These are phyloP conservation scores for Boletus subparvulus DNA, from an alignment of 768 basidiomycete species.

Conservation along the genomic window DNA sequence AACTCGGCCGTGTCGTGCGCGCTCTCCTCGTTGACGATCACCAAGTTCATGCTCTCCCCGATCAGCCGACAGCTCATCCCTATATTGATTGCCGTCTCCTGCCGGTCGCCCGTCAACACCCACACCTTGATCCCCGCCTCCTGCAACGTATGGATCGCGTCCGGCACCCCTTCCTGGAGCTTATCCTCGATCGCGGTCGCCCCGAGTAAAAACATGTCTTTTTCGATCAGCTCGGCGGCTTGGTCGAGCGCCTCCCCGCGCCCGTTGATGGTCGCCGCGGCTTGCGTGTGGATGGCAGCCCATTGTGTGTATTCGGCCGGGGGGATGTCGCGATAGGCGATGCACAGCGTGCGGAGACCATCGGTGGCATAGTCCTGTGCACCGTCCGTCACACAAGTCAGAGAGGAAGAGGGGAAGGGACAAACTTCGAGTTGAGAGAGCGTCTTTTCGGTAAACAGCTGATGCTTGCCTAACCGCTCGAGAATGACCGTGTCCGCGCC, in stretches of 20 bases:
- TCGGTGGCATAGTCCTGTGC: constrained; percentile 92
- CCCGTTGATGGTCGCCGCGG: constrained; percentile 92
- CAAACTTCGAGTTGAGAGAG: constrained; percentile 85
- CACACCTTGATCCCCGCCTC: constrained; percentile 99
- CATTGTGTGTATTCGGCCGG: constrained; percentile 90
- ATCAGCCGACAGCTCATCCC: constrained; percentile 97
- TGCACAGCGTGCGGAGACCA: constrained; percentile 93
- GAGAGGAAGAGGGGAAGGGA: background rate
- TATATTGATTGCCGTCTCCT: constrained; percentile 99
- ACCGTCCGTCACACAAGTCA: background rate
- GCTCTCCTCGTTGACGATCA: constrained; percentile 91
- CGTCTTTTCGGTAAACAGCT: constrained; percentile 83
- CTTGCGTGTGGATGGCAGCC: constrained; percentile 84
- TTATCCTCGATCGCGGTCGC: constrained; percentile 99
- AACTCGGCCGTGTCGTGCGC: constrained; percentile 81
- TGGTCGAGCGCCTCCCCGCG: constrained; percentile 92
- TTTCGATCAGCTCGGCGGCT: constrained; percentile 95
- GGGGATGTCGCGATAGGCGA: constrained; percentile 90
- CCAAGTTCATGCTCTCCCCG: constrained; percentile 98
- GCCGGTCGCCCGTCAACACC: constrained; percentile 97
- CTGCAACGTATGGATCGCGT: constrained; percentile 95
- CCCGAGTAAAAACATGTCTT: constrained; percentile 87
- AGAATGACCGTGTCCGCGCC: constrained; percentile 98
- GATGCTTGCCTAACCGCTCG: constrained; percentile 85
- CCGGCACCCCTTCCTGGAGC: constrained; percentile 96